Evolutionary conservation across 805 yeast species (phyloP), one percentile per base, ranked within the genome.

Genomic region (Ogataea siamensis): DNA sequence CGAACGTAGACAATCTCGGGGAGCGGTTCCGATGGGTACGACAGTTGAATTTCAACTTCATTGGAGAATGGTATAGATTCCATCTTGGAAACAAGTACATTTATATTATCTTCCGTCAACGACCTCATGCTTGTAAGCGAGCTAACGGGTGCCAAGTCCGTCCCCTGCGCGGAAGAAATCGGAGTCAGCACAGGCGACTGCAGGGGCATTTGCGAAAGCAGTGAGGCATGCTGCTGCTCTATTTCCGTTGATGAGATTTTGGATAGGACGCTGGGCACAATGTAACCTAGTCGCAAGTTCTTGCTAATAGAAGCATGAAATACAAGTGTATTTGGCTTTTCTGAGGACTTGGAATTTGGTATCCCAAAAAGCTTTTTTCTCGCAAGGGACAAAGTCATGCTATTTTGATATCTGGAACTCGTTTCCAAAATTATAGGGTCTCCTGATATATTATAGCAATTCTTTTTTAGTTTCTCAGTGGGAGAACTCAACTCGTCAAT

Each of bases 341-440:
- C 55, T 3, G 29, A 30, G 5, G 38, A 12, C 28, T 49, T 50
- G 22, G 26, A 23, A 29, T 31, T 39, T 9, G 46, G 19, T 36
- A 53, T 51, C 5, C 42, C 24, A 23, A 53, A 44, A 2, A 47
- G 15, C 24, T 42, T 46, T 30, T 48, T 48, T 23, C 49, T 50
- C 15, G 34, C 44, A 21, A 53, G 38, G 5, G 48, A 42, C 3
- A 37, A 24, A 5, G 21, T 10, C n/a, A 20, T 21, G 12, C 18
- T 12, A 16, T 37, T 37, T 14, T 18, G 25, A 25, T 25, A 35
- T 10, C 26, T 22, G 13, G 8, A n/a, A 4, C 28, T 13, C 4
- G 35, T 26, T 14, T 28, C 38, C n/a, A 30, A 22, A 12, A 9
- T 23, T 9, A 14, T 27, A n/a, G 22, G 32, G 5, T 35, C 33